Percentiles rank a stretch among this genome's conserved stretches.
Conservation (phyloP, 768 basidiomycete species). For the Kwoniella dejecticola region DNA sequence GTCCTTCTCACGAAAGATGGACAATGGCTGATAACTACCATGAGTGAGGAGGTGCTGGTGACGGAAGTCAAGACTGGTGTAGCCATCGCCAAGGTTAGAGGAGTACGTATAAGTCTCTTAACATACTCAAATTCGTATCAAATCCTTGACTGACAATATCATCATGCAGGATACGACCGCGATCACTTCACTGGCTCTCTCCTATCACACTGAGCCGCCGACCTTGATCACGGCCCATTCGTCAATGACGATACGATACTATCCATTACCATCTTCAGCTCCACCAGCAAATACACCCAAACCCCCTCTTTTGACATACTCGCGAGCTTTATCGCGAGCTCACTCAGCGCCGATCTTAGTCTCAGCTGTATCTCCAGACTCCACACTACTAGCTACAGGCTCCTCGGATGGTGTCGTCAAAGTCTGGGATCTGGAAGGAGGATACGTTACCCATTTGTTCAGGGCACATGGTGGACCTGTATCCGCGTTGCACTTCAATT, state of each 20-base stretch:
- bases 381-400: conserved; percentile 89
- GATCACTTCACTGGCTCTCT: conserved; percentile 79
- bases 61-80: conserved; percentile 75
- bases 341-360: conserved; percentile 95
- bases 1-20: conserved; percentile 79
- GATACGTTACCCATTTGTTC: conserved; percentile 90
- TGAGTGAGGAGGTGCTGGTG: conserved; percentile 79
- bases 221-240: conserved; percentile 79
- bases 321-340: conserved; percentile 75
- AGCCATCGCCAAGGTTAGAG: conserved; percentile 76
- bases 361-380: conserved; percentile 70
- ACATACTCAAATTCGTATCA: too few species aligned
- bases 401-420: conserved; percentile 96
- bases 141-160: too few species aligned
- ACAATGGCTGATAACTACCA: conserved; percentile 75
- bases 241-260: conserved; percentile 78
- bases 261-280: conserved; percentile 65
- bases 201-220: conserved; percentile 63
- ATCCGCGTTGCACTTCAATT: conserved; percentile 83
- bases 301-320: conserved; percentile 63
- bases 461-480: conserved; percentile 98
- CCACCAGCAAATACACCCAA: conserved; percentile 48
- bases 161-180: conserved; percentile 72
- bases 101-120: conserved; percentile 63
- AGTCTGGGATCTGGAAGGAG: conserved; percentile 87